Conservation (phyloP, 257 asterid species). For the Lycium barbarum region DNA sequence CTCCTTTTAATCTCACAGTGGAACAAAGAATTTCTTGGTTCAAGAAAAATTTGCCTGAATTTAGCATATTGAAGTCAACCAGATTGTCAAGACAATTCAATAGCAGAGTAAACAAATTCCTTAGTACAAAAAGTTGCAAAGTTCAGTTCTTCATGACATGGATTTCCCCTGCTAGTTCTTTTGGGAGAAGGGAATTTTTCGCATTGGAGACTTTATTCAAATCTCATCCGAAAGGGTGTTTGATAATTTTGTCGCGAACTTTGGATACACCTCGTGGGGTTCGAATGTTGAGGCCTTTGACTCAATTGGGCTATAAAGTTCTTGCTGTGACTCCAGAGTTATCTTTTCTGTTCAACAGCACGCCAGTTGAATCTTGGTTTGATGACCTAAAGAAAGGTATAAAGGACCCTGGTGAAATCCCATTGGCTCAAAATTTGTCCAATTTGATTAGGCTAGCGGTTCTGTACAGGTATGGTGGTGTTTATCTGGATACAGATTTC, state of each 20-base stretch:
- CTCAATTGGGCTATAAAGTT: slow-evolving; percentile 49
- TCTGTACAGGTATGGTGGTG: slow-evolving; percentile 74
- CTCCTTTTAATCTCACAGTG: slow-evolving; percentile 26
- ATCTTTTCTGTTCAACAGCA: slow-evolving; percentile 45
- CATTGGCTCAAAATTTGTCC: slow-evolving; percentile 71
- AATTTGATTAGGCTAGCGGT: slow-evolving; percentile 73
- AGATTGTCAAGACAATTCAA: slow-evolving; percentile 26
- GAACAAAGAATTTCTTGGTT: slow-evolving; percentile 36
- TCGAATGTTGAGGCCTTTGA: slow-evolving; percentile 53
- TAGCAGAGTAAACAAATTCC: slow-evolving; percentile 19
- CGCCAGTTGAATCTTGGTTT: slow-evolving; percentile 66
- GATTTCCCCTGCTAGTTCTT: slow-evolving; percentile 41
- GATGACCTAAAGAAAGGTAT: slow-evolving; percentile 54
- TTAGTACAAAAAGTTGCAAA: not conserved
- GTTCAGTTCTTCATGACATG: slow-evolving; percentile 43
- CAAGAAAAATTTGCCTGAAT: slow-evolving; percentile 24
- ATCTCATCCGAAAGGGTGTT: slow-evolving; percentile 49
- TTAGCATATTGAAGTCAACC: slow-evolving; percentile 29
- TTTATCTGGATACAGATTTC: slow-evolving; percentile 73
- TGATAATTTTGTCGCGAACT: slow-evolving; percentile 60
- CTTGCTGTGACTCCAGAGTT: slow-evolving; percentile 52
- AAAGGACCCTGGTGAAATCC: slow-evolving; percentile 62
- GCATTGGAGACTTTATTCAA: slow-evolving; percentile 64
- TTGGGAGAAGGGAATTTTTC: slow-evolving; percentile 52
- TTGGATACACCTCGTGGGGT: slow-evolving; percentile 59